Evolutionary conservation across 257 asterid species (phyloP), one percentile per base, ranked within the genome.

Genomic region (Przewalskia tangutica): DNA sequence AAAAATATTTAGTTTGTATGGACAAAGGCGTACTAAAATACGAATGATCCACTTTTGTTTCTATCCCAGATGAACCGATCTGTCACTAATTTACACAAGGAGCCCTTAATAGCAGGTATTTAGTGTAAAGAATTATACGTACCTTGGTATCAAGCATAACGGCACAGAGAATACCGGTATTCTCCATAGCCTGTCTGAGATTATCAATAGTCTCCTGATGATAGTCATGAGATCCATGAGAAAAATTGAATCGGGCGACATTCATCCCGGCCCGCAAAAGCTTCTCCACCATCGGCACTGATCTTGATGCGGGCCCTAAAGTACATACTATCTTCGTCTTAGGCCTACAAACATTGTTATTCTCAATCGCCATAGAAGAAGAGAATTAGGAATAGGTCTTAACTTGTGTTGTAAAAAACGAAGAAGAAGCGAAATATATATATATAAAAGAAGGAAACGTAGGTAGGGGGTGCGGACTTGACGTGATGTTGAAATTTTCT

Each of bases 61-160:
- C 59, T 13, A 53, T 13, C 9, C 42, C 42, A 23, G 0, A 2
- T 5, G 18, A 68, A 32, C 70, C 70, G 42, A 63, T 63, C 10
- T 27, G 44, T 27, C 4, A 18, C 34, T 27, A 59, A 59, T 18
- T 38, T 59, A 2, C 12, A 59, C 34, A 59, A 58, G 1, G 10
- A n/a, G 5, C 2, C 1, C 32, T 27, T 27, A 27, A 27, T 27
- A 27, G 32, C 1, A 27, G 32, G 32, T 27, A 27, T 27, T 27
- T 27, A 27, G 32, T 27, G 32, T 27, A 3, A 27, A 55, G 2
- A 11, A 64, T 1, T 36, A 66, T 32, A 27, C 32, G 32, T 27
- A 92, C 94, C 93, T 92, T 92, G 82, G 97, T 92, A 70, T 92
- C 94, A 56, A 92, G 89, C 97, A 92, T 92, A 71, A 92, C 91